These are phyloP conservation scores for Albophoma yamanashiensis DNA, from an alignment of 2,329 filamentous ascomycete species.

Conservation along the genomic window DNA sequence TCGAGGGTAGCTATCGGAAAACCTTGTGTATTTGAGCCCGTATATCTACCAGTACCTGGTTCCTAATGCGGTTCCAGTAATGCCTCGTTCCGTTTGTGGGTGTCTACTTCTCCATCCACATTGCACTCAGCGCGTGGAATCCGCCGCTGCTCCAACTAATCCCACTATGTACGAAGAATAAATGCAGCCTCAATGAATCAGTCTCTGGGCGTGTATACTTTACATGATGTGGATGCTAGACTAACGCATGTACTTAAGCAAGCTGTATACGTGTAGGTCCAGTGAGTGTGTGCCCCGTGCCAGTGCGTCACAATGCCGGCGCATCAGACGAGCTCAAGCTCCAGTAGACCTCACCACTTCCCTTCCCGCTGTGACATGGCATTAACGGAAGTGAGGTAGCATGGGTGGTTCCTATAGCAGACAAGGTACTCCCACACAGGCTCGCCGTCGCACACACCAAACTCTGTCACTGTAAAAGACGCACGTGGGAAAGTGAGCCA, in stretches of 20 bases:
- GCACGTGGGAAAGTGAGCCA: neutral
- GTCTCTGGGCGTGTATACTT: neutral
- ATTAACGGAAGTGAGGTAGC: constrained; percentile 1
- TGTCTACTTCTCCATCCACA: neutral
- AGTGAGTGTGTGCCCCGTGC: neutral
- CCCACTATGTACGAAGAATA: neutral
- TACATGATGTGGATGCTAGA: neutral
- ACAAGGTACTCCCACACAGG: neutral
- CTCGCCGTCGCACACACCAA: neutral
- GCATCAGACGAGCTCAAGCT: constrained; percentile 3
- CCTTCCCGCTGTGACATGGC: constrained; percentile 2
- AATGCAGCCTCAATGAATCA: neutral
- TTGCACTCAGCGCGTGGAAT: neutral
- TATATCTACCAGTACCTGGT: neutral
- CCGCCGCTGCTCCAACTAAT: neutral
- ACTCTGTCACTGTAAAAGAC: neutral
- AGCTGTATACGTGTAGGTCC: neutral
- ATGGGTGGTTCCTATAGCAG: neutral
- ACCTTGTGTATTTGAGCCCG: neutral
- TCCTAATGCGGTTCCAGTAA: neutral
- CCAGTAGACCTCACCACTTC: neutral
- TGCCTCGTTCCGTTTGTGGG: constrained; percentile 1
- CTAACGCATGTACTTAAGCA: neutral
- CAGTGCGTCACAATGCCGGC: neutral
- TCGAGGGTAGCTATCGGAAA: neutral